phyloP scores from a whole-genome alignment of 2,329 filamentous ascomycete genomes.

The Clarireedia monteithiana region DNA sequence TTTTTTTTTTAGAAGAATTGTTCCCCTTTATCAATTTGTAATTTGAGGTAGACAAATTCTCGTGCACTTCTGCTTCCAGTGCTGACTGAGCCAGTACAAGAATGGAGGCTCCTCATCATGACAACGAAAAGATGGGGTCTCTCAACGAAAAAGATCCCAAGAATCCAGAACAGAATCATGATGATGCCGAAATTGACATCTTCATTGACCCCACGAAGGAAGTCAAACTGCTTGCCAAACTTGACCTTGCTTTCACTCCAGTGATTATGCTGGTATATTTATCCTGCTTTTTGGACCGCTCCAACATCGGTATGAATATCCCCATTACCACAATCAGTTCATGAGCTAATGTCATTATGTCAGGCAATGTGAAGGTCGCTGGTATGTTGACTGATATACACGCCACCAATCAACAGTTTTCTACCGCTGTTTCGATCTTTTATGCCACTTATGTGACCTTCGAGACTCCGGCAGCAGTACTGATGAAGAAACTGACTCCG shows the following conservation, averaged over 20 bases:
- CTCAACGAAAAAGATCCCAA: conserved; percentile 1
- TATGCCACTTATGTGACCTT: conserved; percentile 44
- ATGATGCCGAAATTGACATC: conserved; percentile 5
- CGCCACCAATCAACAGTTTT: conserved; percentile 13
- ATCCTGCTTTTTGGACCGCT: conserved; percentile 46
- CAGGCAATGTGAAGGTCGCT: conserved; percentile 28
- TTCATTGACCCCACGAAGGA: conserved; percentile 38
- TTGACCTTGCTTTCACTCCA: conserved; percentile 40
- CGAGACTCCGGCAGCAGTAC: conserved; percentile 39
- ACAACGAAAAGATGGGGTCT: conserved; percentile 2
- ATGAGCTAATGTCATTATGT: conserved; percentile 30
- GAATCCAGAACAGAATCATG: neutral
- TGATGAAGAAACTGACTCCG: conserved; percentile 40
- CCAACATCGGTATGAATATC: conserved; percentile 35
- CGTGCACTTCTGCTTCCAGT: no score
- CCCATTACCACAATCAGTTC: neutral
- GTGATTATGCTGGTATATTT: conserved; percentile 50
- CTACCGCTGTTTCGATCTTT: conserved; percentile 37
- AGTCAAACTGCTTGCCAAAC: conserved; percentile 37
- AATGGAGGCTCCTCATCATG: conserved; percentile 2
- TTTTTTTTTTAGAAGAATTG: neutral
- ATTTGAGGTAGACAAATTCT: no score
- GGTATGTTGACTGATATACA: conserved; percentile 17
- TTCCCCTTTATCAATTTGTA: no score
- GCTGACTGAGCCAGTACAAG: neutral